Percentiles rank a stretch among this genome's conserved stretches.
phyloP scores from a whole-genome alignment of 495 filamentous ascomycete genomes.

The Penicillium alfredii region DNA sequence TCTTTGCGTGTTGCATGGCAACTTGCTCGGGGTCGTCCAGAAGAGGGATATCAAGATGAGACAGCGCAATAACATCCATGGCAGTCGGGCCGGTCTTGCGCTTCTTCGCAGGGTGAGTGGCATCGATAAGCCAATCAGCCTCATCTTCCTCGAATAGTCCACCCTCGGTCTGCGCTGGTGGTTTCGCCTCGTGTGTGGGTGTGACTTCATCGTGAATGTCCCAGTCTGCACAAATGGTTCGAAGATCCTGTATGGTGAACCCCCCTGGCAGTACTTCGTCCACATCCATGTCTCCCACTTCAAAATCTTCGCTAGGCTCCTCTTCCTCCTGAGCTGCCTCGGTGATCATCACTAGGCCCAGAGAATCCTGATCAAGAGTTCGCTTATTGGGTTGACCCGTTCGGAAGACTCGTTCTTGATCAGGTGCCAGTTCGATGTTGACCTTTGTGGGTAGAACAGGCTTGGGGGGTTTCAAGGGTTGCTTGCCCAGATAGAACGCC shows the following conservation, averaged over 20 bases:
- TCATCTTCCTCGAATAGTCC: constrained; percentile 44
- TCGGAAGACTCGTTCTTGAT: constrained; percentile 75
- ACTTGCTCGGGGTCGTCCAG: constrained; percentile 57
- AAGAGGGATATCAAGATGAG: constrained; percentile 44
- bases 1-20: constrained; percentile 62
- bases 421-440: constrained; percentile 71
- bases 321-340: constrained; percentile 48
- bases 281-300: constrained; percentile 49
- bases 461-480: constrained; percentile 69
- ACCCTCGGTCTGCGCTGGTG: constrained; percentile 6
- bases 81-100: constrained; percentile 39
- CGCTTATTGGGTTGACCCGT: constrained; percentile 54
- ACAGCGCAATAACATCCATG: constrained; percentile 38
- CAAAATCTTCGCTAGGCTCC: constrained; percentile 53
- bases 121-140: constrained; percentile 42
- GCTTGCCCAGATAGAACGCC: constrained; percentile 62
- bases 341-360: constrained; percentile 51
- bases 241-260: constrained; percentile 66
- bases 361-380: constrained; percentile 49
- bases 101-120: constrained; percentile 43
- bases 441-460: constrained; percentile 79
- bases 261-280: constrained; percentile 50
- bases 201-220: constrained; percentile 49
- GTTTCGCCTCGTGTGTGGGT: constrained; percentile 25
- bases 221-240: constrained; percentile 80